A percentile compares a stretch with the other conserved stretches of the same genome.
Evolutionary conservation across 1,284 basidiomycete genomes (phyloP).

Genomic region (Ustilago loliicola): DNA sequence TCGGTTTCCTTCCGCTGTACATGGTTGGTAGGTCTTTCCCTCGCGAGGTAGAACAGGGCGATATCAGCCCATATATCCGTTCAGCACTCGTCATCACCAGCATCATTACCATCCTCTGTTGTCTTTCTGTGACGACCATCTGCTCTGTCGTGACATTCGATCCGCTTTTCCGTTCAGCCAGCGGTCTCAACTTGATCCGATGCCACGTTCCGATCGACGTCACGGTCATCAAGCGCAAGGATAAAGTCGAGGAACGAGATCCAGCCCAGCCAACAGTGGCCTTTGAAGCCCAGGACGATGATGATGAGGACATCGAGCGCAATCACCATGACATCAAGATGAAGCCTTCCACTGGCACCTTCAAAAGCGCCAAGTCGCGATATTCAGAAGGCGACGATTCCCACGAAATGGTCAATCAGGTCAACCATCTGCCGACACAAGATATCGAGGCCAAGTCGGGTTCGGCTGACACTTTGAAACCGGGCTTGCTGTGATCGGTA

Average conservation of each 20-base stretch:
- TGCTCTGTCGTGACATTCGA: conserved; percentile 26
- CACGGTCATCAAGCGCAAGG: conserved; percentile 3
- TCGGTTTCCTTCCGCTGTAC: conserved; percentile 16
- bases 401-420: neutral
- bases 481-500: no score
- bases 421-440: neutral
- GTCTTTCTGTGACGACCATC: conserved; percentile 9
- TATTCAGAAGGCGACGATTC: neutral
- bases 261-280: neutral
- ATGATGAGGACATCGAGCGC: neutral
- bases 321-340: neutral
- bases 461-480: neutral
- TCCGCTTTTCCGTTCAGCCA: conserved; percentile 28
- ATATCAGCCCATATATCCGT: neutral
- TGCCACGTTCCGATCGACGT: conserved; percentile 14
- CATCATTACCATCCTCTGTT: conserved; percentile 14
- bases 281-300: neutral
- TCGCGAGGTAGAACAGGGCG: conserved; percentile 3
- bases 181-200: conserved; percentile 19
- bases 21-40: conserved; percentile 9
- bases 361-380: neutral
- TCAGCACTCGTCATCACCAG: neutral
- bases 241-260: neutral
- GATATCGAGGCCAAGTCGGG: neutral
- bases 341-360: neutral